Base-by-base conservation (phyloP, 2,329 filamentous ascomycete species). In the Ophiocordyceps sinensis region DNA sequence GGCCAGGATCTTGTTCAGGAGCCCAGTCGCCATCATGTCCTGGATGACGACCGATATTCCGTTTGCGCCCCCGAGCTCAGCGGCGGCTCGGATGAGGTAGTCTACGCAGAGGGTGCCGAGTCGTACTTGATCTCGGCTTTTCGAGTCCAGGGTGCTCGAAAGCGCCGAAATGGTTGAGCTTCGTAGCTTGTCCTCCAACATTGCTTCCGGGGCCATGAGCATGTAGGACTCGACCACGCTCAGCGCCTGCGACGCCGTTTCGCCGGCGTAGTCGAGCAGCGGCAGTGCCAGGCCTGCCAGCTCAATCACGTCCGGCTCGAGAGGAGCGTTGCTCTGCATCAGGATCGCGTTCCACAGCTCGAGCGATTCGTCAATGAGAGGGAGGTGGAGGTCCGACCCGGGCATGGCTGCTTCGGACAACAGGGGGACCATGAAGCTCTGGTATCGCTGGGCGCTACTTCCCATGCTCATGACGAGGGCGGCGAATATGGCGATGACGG, bases 281-380 rank as follows among this genome's bases (percentile, higher is more conserved):
- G 77, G 77, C 13, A 87, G 71, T 1, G 76, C 69, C 37, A 71
- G 62, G n/a, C 75, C 71, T 3, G 77, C 70, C 30, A 89, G 67
- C 4, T 68, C 64, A 4, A 82, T 58, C n/a, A 88, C 62, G 13
- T 78, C 75, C 0, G 69, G 62, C 1, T 76, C 70, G 3, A 79
- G 63, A 1, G 82, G 78, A 12, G 75, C 63, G 8, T 71, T 68
- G 43, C 78, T 79, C 51, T 85, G 77, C 46, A 68, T 68, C 31
- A 88, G 60, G 11, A 95, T 77, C 2, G 82, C 76, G 29, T 74
- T 71, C 89, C 89, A 96, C 3, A 98, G 73, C 42, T 95, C 88
- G 13, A 96, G 67, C 0, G 86, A 85, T 57, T 98, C 91, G 46
- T 96, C 91, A 12, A 94, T 76, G 11, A 98, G 74, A 53, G 94